A percentile compares a stretch with the other conserved stretches of the same genome.
Evolutionary conservation across 2,329 filamentous ascomycete species (phyloP).

Genomic region (Trichophyton benhamiae): DNA sequence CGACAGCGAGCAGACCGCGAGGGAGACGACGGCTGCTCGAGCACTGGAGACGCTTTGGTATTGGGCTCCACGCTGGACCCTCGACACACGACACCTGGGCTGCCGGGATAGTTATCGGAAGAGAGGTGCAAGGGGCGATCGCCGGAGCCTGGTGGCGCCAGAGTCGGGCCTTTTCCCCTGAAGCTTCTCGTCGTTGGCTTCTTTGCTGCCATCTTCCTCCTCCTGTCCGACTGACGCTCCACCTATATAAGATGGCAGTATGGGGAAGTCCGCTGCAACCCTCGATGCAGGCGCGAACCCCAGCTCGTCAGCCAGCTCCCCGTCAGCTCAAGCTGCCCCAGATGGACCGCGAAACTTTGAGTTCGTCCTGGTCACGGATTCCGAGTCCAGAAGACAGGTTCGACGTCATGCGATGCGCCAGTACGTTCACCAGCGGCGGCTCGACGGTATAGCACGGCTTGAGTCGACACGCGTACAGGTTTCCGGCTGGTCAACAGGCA

Average conservation of each 20-base stretch:
- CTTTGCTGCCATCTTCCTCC: not conserved
- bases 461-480: constrained; percentile 20
- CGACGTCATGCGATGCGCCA: constrained; percentile 27
- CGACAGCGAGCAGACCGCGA: not conserved
- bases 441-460: constrained; percentile 23
- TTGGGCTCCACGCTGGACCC: not conserved
- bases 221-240: not conserved
- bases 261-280: constrained; percentile 17
- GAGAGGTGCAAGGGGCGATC: not conserved
- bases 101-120: not conserved
- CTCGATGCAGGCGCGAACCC: constrained; percentile 1
- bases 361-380: constrained; percentile 24
- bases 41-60: too few relatives aligned
- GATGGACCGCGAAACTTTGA: constrained; percentile 20
- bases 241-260: constrained; percentile 15
- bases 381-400: constrained; percentile 23
- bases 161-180: not conserved
- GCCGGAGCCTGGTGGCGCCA: constrained; percentile 1
- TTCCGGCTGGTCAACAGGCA: constrained; percentile 16
- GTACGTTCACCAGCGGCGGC: constrained; percentile 24
- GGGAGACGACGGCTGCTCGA: not conserved
- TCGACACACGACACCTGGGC: not conserved
- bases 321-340: not conserved
- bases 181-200: not conserved
- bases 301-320: not conserved